A percentile compares a stretch with the other conserved stretches of the same genome.
Evolutionary conservation across 768 basidiomycete genomes (phyloP).

Genomic region (Phaffia tasmanica): DNA sequence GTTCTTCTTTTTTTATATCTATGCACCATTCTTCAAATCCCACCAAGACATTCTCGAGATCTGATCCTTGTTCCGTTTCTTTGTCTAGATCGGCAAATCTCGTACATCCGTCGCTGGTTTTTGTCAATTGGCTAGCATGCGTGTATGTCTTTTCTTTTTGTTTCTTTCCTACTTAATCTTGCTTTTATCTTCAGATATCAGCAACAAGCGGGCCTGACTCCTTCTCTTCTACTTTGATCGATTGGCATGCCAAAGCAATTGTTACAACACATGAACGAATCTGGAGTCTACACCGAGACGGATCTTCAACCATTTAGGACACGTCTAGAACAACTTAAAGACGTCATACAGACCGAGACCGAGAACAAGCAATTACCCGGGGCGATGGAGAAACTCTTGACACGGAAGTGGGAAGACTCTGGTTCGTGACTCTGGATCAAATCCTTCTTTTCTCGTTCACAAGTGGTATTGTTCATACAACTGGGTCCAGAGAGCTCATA

Average conservation of each 20-base stretch:
- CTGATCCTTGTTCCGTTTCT: too few species aligned
- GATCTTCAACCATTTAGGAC: constrained; percentile 80
- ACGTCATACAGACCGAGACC: constrained; percentile 72
- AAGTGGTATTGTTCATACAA: neutral
- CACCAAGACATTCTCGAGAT: too few species aligned
- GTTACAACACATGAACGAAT: constrained; percentile 89
- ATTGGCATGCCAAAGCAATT: constrained; percentile 57
- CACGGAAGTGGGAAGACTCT: constrained; percentile 81
- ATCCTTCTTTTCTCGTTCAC: neutral
- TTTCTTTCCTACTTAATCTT: neutral
- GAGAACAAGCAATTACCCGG: constrained; percentile 71
- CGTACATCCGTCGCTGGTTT: constrained; percentile 89
- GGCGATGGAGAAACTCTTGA: constrained; percentile 76
- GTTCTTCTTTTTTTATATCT: neutral
- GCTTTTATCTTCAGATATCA: neutral
- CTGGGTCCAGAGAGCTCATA: neutral
- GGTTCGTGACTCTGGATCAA: constrained; percentile 47
- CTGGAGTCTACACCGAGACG: constrained; percentile 79
- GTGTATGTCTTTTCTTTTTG: constrained; percentile 50
- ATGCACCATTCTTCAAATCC: neutral
- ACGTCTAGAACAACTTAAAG: constrained; percentile 67
- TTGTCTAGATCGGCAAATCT: constrained; percentile 67
- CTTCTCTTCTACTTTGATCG: neutral
- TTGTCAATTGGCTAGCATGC: constrained; percentile 89
- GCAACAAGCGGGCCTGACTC: neutral